These are phyloP conservation scores for Epicoccum sorghinum DNA, from an alignment of 2,329 filamentous ascomycete species.

Conservation along the genomic window DNA sequence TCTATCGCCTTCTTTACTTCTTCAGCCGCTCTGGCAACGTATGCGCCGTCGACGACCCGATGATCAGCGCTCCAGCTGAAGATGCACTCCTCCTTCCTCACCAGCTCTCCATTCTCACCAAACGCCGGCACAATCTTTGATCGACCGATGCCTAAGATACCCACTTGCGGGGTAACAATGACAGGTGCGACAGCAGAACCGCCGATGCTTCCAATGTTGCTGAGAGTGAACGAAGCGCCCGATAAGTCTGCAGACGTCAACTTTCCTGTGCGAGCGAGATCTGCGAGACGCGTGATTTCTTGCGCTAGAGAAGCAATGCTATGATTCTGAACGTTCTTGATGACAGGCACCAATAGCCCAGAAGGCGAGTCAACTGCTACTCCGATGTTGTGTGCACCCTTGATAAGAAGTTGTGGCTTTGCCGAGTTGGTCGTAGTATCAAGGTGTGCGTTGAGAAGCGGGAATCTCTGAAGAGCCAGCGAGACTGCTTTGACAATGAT, in stretches of 20 bases:
- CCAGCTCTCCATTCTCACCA: constrained; percentile 59
- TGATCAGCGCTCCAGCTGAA: constrained; percentile 98
- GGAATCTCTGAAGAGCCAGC: constrained; percentile 78
- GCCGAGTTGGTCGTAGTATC: constrained; percentile 63
- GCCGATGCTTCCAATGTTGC: constrained; percentile 94
- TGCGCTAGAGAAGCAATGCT: constrained; percentile 79
- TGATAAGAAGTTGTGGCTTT: constrained; percentile 78
- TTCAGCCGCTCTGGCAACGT: constrained; percentile 88
- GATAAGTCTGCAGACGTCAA: constrained; percentile 76
- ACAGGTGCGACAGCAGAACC: constrained; percentile 91
- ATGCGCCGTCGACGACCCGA: constrained; percentile 90
- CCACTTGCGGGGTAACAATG: constrained; percentile 87
- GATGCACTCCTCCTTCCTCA: constrained; percentile 80
- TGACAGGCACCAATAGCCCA: constrained; percentile 88
- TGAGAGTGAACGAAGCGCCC: constrained; percentile 92
- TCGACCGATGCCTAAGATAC: constrained; percentile 87
- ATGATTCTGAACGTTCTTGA: constrained; percentile 79
- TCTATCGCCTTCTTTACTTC: constrained; percentile 79
- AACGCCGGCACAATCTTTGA: constrained; percentile 84
- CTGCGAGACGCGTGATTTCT: constrained; percentile 76
- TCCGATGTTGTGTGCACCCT: constrained; percentile 90
- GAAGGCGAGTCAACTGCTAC: constrained; percentile 92
- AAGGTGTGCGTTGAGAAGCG: constrained; percentile 85
- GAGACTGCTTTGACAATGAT: constrained; percentile 97
- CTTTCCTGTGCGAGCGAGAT: constrained; percentile 74